A percentile compares a stretch with the other conserved stretches of the same genome.
These are phyloP conservation scores for Thielaviopsis euricoi DNA, from an alignment of 2,329 filamentous ascomycete genomes.

Conservation along the genomic window DNA sequence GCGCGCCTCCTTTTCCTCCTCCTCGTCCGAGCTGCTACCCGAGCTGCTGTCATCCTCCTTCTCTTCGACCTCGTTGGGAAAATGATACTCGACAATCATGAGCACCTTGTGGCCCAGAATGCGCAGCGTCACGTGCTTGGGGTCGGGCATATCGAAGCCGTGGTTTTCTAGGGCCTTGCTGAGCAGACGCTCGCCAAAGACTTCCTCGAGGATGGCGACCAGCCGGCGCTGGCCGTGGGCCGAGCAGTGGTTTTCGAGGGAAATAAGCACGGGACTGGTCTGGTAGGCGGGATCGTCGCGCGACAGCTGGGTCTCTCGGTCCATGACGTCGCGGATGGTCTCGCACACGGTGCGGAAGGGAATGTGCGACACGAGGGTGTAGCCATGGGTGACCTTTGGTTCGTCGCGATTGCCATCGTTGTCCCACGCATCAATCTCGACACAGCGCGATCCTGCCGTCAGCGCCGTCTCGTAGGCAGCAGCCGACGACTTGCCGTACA, in stretches of 20 bases:
- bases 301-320: conserved; percentile 34
- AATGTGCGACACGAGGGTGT: conserved; percentile 49
- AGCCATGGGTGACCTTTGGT: conserved; percentile 56
- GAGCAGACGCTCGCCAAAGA: conserved; percentile 43
- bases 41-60: conserved; percentile 19
- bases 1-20: conserved; percentile 29
- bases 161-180: conserved; percentile 39
- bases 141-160: conserved; percentile 34
- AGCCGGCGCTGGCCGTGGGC: conserved; percentile 42
- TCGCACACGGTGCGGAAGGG: conserved; percentile 49
- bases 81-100: conserved; percentile 51
- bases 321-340: conserved; percentile 44
- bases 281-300: conserved; percentile 20
- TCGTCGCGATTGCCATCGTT: conserved; percentile 41
- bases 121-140: conserved; percentile 38
- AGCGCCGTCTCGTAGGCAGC: conserved; percentile 47
- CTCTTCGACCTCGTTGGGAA: conserved; percentile 32
- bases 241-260: conserved; percentile 51
- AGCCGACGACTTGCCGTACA: conserved; percentile 46
- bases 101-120: conserved; percentile 47
- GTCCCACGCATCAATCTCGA: conserved; percentile 63
- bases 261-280: conserved; percentile 44
- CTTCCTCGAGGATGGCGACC: conserved; percentile 47
- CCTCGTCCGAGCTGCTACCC: conserved; percentile 25
- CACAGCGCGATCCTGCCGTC: conserved; percentile 46